Evolutionary conservation across 768 basidiomycete species (phyloP).

Genomic region (Tricholoma bakamatsutake): DNA sequence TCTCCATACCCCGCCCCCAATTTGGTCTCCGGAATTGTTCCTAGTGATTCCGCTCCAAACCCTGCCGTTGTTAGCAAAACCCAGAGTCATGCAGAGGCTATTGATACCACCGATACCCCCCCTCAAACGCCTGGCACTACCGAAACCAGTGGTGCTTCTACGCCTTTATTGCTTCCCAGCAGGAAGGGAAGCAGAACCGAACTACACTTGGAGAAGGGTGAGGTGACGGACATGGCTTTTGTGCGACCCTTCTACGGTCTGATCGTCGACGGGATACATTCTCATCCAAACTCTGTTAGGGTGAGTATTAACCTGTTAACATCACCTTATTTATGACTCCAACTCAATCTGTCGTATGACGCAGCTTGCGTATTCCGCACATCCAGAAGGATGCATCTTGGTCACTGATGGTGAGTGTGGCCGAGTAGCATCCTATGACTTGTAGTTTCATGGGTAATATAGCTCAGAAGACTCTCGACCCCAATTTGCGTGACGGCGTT

Average conservation of each 20-base stretch:
- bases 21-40: neutral
- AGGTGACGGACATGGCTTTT: constrained; percentile 37
- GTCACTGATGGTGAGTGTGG: constrained; percentile 73
- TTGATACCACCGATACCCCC: constrained; percentile 53
- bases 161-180: constrained; percentile 17
- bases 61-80: neutral
- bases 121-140: constrained; percentile 40
- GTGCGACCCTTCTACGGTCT: constrained; percentile 79
- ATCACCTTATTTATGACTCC: neutral
- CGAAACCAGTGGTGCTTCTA: constrained; percentile 13
- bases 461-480: constrained; percentile 88
- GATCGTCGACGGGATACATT: constrained; percentile 90
- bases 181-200: constrained; percentile 11
- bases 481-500: constrained; percentile 73
- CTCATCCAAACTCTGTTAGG: constrained; percentile 84
- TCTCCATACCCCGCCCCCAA: constrained; percentile 8
- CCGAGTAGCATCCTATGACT: neutral
- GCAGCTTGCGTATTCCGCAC: constrained; percentile 77
- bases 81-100: constrained; percentile 46
- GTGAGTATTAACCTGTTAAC: constrained; percentile 34
- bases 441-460: neutral
- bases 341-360: neutral
- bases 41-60: neutral
- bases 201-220: constrained; percentile 3
- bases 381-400: constrained; percentile 81